Evolutionary conservation across 169 alveolate species (phyloP), one percentile per base, ranked within the genome.

Genomic region (Plasmodium malariae): DNA sequence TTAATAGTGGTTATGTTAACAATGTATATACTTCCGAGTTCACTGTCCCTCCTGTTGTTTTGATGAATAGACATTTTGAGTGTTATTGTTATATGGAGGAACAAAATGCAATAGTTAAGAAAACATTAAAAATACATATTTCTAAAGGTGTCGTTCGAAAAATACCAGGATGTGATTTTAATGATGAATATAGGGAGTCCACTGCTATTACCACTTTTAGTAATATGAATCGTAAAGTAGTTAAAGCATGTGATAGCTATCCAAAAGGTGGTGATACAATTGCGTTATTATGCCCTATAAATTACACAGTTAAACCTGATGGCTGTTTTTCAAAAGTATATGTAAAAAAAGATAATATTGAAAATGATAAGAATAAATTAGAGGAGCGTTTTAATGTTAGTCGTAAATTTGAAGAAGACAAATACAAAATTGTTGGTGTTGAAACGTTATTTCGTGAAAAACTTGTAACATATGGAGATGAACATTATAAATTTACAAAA

Each of bases 161-260:
- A 37, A 63, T 26, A 30, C 69, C 89, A 28, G 78, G 89, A 30
- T 78, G 89, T 45, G 78, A 78, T 48, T 78, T 78, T 69, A 78
- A 78, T 24, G 63, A 48, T 78, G 78, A 40, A 0, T 43, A 40
- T 4, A 62, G 76, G 32, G 54, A 62, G 43, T 63, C 51, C 1
- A 43, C 74, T 28, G 78, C 78, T 19, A 62, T 78, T 24, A 78
- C 89, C 7, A 78, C 76, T 0, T 45, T 62, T 21, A 62, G 21
- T 48, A 34, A 26, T 30, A 62, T 62, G 67, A 63, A 49, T 21
- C 49, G 40, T 4, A 14, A 9, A 0, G n/a, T 3, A 3, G 67
- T n/a, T 11, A 78, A 78, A 49, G 69, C 45, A 26, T 78, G 89
- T 63, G 78, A 78, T 7, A 28, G 55, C 7, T 78, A 78, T 48